Base-by-base conservation (phyloP, 139 green algal genomes). In the Chlamydomonas eustigma region DNA sequence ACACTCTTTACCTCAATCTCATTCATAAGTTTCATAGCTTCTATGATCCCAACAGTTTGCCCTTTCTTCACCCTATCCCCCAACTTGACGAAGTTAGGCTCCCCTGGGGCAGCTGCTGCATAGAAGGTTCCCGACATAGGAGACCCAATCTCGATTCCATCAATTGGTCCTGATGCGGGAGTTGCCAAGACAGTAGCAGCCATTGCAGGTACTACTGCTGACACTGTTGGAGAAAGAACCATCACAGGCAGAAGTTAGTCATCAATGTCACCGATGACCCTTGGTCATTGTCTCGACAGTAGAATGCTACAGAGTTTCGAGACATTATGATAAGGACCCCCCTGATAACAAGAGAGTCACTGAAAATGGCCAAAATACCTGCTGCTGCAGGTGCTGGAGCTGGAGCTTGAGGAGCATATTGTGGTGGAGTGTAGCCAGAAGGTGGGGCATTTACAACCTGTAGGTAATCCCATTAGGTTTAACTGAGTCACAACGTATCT, bases 21-120 rank as follows among this genome's bases (percentile, higher is more conserved):
- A 82, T 98, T 98, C 94, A 98, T 98, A 5, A 98, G 90, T 88
- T 98, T 97, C 94, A 97, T 98, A 31, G 92, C 94, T 88, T 98
- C 94, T 33, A 98, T 93, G 83, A 98, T 98, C 82, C 93, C 94
- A 28, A 98, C 86, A 8, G 87, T 92, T 85, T 98, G 93, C 24
- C 94, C 94, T 84, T 97, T 96, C 76, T 85, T 94, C 51, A 98
- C 93, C 34, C 66, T 84, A 86, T 98, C 94, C 4, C 94, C 94
- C 72, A 64, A 90, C 88, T 97, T 97, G 37, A 90, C 80, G 74
- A 98, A 98, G 1, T 78, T 25, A 1, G 94, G 84, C 85, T 98
- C 94, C 2, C 94, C 92, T n/a, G 94, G 94, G 2, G 94, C 93
- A 25, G 93, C 89, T 28, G 83, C 86, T 37, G 81, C 78, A 80